Conservation (phyloP, 1,284 basidiomycete genomes). For the Pulveroboletus sp. region DNA sequence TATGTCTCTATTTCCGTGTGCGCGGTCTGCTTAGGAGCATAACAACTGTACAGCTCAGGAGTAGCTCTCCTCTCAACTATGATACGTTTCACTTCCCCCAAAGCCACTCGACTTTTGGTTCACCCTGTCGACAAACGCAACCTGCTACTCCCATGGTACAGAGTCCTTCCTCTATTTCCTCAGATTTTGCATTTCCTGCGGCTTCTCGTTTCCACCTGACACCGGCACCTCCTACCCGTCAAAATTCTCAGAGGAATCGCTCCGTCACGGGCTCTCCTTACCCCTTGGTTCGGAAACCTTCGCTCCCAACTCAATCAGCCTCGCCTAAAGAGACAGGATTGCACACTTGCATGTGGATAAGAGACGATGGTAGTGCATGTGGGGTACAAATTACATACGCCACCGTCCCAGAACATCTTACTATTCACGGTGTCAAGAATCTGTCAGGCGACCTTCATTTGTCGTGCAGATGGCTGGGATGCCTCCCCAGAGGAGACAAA, state of each 20-base stretch:
- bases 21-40: too few species aligned
- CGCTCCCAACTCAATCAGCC: not conserved
- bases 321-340: not conserved
- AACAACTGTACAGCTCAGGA: too few species aligned
- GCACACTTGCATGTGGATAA: slow-evolving; percentile 14
- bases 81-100: too few species aligned
- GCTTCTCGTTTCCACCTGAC: too few species aligned
- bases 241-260: not conserved
- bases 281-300: not conserved
- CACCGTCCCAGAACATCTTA: slow-evolving; percentile 16
- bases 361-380: slow-evolving; percentile 6
- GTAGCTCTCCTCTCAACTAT: too few species aligned
- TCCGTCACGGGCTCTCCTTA: not conserved
- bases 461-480: slow-evolving; percentile 21
- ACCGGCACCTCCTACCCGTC: not conserved
- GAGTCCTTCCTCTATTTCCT: too few species aligned
- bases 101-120: too few species aligned
- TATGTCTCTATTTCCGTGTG: too few species aligned
- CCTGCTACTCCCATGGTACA: too few species aligned
- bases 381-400: not conserved
- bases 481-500: slow-evolving; percentile 4
- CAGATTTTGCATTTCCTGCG: not conserved
- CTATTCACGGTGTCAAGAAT: slow-evolving; percentile 10
- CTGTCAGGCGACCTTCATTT: accelerated
- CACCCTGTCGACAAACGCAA: too few species aligned